phyloP scores from a whole-genome alignment of 306 rosid species.

The Malus orientalis region DNA sequence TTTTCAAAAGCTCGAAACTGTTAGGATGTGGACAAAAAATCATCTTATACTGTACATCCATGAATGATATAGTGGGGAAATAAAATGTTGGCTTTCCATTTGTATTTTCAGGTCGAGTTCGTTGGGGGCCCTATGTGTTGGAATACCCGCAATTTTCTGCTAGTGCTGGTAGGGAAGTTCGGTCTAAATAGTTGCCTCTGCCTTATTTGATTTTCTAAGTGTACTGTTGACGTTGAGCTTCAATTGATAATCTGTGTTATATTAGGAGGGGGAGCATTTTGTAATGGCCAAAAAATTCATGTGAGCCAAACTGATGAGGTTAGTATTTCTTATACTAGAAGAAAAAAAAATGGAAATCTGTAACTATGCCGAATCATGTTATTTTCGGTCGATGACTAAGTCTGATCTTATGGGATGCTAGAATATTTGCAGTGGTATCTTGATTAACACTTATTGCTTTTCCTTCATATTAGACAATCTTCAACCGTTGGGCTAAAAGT shows the following conservation, averaged over 20 bases:
- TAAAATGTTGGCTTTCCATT: not conserved
- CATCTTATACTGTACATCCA: not conserved
- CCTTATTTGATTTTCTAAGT: constrained; percentile 13
- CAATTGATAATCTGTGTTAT: constrained; percentile 19
- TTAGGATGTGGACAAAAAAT: not conserved
- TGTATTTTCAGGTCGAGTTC: constrained; percentile 68
- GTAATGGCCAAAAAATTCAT: constrained; percentile 72
- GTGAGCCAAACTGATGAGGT: constrained; percentile 73
- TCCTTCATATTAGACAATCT: no score
- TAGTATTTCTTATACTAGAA: not conserved
- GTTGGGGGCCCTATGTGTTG: constrained; percentile 99
- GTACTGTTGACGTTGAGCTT: not conserved
- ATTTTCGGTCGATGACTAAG: not conserved
- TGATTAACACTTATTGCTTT: not conserved
- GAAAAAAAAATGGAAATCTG: not conserved
- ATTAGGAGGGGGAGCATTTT: constrained; percentile 91
- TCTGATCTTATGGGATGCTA: not conserved
- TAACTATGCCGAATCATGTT: not conserved
- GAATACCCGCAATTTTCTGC: constrained; percentile 84
- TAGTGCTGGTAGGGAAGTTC: constrained; percentile 51
- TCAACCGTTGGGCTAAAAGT: no score
- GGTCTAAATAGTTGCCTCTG: constrained; percentile 8
- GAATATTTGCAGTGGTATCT: not conserved
- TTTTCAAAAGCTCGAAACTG: not conserved
- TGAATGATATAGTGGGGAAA: not conserved